Evolutionary conservation across 176 grass and related monocot genomes (phyloP).

Genomic region (Cenchrus purpureus): DNA sequence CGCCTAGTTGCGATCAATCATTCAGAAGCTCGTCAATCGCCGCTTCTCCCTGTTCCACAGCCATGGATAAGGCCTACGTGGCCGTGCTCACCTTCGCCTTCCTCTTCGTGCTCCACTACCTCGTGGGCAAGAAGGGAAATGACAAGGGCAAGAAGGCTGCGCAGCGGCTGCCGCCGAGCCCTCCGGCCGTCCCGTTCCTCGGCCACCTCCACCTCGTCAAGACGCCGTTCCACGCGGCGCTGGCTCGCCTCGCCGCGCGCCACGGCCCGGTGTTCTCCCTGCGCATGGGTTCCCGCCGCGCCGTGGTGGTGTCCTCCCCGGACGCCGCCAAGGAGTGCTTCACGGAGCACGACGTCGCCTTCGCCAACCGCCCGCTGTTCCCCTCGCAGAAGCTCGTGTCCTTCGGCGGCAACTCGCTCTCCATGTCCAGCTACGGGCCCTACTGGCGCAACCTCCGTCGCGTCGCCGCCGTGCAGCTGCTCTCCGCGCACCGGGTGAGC

Average conservation of each 20-base stretch:
- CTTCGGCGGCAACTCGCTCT: background rate
- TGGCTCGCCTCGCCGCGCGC: slow-evolving; percentile 39
- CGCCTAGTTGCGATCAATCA: background rate
- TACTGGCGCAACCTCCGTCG: slow-evolving; percentile 52
- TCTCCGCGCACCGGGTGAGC: slow-evolving; percentile 42
- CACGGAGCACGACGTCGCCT: slow-evolving; percentile 10
- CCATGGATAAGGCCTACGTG: slow-evolving; percentile 30
- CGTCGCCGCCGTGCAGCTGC: slow-evolving; percentile 50
- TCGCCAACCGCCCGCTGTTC: slow-evolving; percentile 12
- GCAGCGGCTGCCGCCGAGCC: slow-evolving; percentile 49
- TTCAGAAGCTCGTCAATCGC: background rate
- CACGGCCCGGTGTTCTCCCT: background rate
- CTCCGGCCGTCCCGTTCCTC: slow-evolving; percentile 51
- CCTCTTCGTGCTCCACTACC: slow-evolving; percentile 44
- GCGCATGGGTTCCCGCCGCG: background rate
- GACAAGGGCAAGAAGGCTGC: background rate
- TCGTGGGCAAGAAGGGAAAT: background rate
- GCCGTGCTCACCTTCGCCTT: slow-evolving; percentile 21
- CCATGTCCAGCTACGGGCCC: background rate
- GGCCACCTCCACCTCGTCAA: slow-evolving; percentile 77
- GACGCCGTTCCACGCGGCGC: slow-evolving; percentile 49
- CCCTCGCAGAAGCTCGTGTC: background rate
- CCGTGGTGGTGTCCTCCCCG: slow-evolving; percentile 15
- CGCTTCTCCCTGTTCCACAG: background rate
- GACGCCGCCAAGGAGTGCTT: slow-evolving; percentile 24